Conservation (phyloP, 305 asterid genomes). For the Plantago coronopus region DNA sequence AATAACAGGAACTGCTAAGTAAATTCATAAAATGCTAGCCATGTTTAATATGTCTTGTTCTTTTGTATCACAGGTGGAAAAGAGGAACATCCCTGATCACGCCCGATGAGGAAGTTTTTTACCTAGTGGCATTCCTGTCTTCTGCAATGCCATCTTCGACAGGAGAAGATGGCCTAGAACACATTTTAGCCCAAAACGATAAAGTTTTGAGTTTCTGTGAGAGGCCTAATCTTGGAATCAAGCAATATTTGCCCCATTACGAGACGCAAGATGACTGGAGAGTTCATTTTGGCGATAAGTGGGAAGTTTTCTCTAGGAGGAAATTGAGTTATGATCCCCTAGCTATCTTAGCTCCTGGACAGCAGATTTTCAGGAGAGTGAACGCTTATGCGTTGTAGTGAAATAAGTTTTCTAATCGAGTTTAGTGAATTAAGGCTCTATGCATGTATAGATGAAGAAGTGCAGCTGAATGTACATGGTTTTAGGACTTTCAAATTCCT, state of each 20-base stretch:
- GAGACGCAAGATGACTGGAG: conserved; percentile 73
- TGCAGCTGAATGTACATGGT: too few species aligned
- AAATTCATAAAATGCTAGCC: too few species aligned
- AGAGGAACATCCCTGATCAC: conserved; percentile 69
- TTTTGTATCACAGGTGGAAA: conserved; percentile 55
- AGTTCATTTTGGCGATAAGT: conserved; percentile 67
- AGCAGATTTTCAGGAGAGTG: conserved; percentile 58
- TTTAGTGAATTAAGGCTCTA: too few species aligned
- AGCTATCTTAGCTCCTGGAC: conserved; percentile 95
- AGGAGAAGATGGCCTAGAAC: conserved; percentile 62
- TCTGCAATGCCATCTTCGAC: conserved; percentile 73
- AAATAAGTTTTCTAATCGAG: neutral
- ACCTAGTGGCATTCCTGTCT: conserved; percentile 68
- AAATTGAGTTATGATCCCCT: conserved; percentile 75
- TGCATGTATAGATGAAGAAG: too few species aligned
- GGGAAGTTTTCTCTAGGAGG: conserved; percentile 68
- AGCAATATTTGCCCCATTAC: conserved; percentile 81
- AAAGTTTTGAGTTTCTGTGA: conserved; percentile 51
- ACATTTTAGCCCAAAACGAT: conserved; percentile 52
- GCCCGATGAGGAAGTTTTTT: conserved; percentile 75
- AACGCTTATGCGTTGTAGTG: conserved; percentile 32
- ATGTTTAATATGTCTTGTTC: neutral
- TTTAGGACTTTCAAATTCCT: too few species aligned
- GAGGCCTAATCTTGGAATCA: conserved; percentile 55
- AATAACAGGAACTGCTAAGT: too few species aligned